Base-by-base conservation (phyloP, 106 monocot species). In the Phalaenopsis aphrodite region DNA sequence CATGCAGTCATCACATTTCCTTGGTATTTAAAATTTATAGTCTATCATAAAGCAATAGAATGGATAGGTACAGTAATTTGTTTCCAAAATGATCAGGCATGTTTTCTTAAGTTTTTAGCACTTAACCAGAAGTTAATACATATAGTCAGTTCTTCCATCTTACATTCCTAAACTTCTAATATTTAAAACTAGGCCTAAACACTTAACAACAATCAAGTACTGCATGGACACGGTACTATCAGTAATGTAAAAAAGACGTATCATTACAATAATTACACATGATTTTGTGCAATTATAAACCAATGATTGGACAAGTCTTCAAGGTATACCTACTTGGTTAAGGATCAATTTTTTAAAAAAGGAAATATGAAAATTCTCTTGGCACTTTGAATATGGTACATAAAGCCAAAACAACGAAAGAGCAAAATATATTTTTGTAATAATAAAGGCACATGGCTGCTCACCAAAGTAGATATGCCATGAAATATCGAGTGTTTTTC, bases 391-490 rank as follows among this genome's bases (percentile, higher is more conserved):
- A 82, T 55, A 47, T n/a, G 77, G 14, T 56, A 42, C 3, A 38
- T 16, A 41, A 77, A 23, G 8, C 61, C 4, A 61, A 61, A 61
- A 7, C 23, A 57, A 57, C 18, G 47, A 77, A 65, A 65, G 73
- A 42, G 42, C 73, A 73, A 73, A 6, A 3, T 30, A 17, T 42
- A 73, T 16, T 6, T 42, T 8, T 73, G 23, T 14, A 69, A 48
- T 48, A 68, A 68, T 42, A 42, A 75, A 42, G 39, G 12, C 36
- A 24, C 21, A 36, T 55, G 78, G 18, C 36, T 76, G 18, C 88
- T 91, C 78, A 98, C 98, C 98, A 98, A 67, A 98, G 68, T 41
- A 98, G 80, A 88, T 94, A 98, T 77, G 91, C 94, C 84, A 94
- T 84, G 79, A 98, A 98, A 69, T 94, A 98, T 24, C 92, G 85